Conservation (phyloP, 495 filamentous ascomycete genomes). For the Penicillium antarcticum region DNA sequence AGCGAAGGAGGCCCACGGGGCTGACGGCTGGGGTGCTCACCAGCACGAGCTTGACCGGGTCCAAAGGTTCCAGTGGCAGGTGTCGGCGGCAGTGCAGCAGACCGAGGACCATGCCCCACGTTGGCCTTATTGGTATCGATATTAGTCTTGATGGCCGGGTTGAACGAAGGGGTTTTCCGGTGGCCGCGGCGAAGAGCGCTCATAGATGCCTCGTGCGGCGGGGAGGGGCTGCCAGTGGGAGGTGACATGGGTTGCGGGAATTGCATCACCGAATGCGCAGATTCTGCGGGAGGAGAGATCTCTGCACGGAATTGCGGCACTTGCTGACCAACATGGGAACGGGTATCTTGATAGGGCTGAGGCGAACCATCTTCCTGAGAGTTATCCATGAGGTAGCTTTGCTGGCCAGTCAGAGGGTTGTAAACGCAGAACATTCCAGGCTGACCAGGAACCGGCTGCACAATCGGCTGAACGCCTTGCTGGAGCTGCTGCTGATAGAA, state of each 20-base stretch:
- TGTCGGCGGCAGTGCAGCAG: slow-evolving; percentile 72
- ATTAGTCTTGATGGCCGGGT: slow-evolving; percentile 55
- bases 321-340: slow-evolving; percentile 38
- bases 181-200: slow-evolving; percentile 89
- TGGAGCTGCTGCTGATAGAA: slow-evolving; percentile 69
- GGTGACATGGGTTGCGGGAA: slow-evolving; percentile 52
- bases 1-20: slow-evolving; percentile 88
- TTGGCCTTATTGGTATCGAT: slow-evolving; percentile 60
- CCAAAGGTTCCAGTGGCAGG: slow-evolving; percentile 87
- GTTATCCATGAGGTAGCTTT: slow-evolving; percentile 66
- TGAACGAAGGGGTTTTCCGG: slow-evolving; percentile 83
- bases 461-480: slow-evolving; percentile 68
- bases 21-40: slow-evolving; percentile 92
- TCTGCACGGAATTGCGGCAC: slow-evolving; percentile 69
- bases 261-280: slow-evolving; percentile 46
- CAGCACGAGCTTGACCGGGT: slow-evolving; percentile 86
- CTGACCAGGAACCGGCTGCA: slow-evolving; percentile 64
- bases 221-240: slow-evolving; percentile 62
- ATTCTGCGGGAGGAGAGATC: slow-evolving; percentile 72
- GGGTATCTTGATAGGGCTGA: slow-evolving; percentile 31
- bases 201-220: slow-evolving; percentile 60
- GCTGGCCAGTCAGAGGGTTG: slow-evolving; percentile 79
- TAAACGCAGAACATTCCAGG: slow-evolving; percentile 76
- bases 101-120: slow-evolving; percentile 63
- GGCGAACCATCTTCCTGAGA: slow-evolving; percentile 31